phyloP scores from a whole-genome alignment of 2,329 filamentous ascomycete genomes.

The Botryotinia calthae region DNA sequence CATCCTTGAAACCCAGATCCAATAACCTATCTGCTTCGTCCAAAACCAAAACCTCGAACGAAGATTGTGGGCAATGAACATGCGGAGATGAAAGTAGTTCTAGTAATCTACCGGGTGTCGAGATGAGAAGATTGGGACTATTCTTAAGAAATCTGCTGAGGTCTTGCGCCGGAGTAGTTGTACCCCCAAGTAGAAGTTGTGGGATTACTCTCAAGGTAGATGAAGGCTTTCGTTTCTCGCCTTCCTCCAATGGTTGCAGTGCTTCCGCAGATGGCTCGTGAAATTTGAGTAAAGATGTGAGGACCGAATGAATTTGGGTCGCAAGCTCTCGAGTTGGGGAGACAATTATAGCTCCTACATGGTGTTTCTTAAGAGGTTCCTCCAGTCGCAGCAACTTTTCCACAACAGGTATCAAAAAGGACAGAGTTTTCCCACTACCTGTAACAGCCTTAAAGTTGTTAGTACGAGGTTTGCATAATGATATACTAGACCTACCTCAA shows the following conservation, averaged over 20 bases:
- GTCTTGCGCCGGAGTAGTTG: constrained; percentile 78
- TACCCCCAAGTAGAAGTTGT: constrained; percentile 84
- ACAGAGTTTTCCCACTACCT: constrained; percentile 84
- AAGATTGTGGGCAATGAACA: constrained; percentile 82
- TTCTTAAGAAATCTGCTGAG: constrained; percentile 78
- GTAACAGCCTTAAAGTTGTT: constrained; percentile 66
- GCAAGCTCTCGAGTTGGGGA: constrained; percentile 92
- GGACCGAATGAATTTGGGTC: constrained; percentile 81
- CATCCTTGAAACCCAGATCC: constrained; percentile 90
- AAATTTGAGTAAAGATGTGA: constrained; percentile 74
- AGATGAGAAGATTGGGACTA: constrained; percentile 85
- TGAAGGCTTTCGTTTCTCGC: constrained; percentile 50
- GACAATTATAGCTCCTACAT: constrained; percentile 87
- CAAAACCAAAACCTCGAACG: constrained; percentile 87
- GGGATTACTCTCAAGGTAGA: constrained; percentile 64
- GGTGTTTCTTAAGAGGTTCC: constrained; percentile 82
- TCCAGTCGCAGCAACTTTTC: constrained; percentile 77
- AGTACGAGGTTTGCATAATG: constrained; percentile 14
- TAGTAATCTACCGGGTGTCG: constrained; percentile 84
- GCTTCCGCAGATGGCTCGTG: constrained; percentile 74
- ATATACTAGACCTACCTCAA: constrained; percentile 56
- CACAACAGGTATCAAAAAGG: constrained; percentile 80
- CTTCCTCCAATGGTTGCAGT: constrained; percentile 52
- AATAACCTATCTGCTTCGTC: constrained; percentile 93
- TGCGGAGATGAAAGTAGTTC: constrained; percentile 84